These are phyloP conservation scores for Lachancea sp. DNA, from an alignment of 805 yeast genomes.

Conservation along the genomic window DNA sequence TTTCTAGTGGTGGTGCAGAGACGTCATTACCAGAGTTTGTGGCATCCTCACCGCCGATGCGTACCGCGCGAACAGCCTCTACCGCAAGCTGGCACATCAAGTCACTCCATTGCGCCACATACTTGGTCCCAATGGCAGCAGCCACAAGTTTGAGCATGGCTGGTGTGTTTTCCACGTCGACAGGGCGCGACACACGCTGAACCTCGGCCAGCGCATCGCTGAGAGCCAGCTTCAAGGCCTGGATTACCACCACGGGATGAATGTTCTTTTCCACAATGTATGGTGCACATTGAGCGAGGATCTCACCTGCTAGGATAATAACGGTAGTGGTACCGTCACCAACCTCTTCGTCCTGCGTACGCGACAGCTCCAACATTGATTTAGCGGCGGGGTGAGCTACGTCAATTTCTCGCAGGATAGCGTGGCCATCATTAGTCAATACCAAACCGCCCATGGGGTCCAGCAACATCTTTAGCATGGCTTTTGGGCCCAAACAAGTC, in stretches of 20 bases:
- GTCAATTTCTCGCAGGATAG: constrained; percentile 93
- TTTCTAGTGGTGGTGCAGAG: constrained; percentile 39
- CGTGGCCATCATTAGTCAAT: constrained; percentile 97
- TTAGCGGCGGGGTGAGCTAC: constrained; percentile 99
- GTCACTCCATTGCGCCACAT: constrained; percentile 82
- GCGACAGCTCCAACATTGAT: constrained; percentile 91
- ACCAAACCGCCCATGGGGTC: constrained; percentile 96
- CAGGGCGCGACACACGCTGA: constrained; percentile 73
- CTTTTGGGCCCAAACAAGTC: constrained; percentile 98
- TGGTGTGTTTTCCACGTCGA: constrained; percentile 74
- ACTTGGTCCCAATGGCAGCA: constrained; percentile 94
- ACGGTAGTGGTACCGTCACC: constrained; percentile 99
- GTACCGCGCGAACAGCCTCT: constrained; percentile 80
- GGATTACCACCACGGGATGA: constrained; percentile 94
- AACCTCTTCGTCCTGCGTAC: constrained; percentile 98
- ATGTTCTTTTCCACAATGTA: constrained; percentile 84
- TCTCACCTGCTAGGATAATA: constrained; percentile 94
- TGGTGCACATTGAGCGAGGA: constrained; percentile 90
- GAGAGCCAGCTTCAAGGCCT: constrained; percentile 86
- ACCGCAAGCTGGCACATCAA: constrained; percentile 87
- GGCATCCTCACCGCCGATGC: constrained; percentile 37
- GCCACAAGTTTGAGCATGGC: constrained; percentile 82
- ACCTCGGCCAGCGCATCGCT: constrained; percentile 86
- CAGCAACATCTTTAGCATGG: constrained; percentile 94
- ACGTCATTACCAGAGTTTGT: not conserved